Evolutionary conservation across 257 asterid species (phyloP), one percentile per base, ranked within the genome.

Genomic region (Nicotiana attenuata): DNA sequence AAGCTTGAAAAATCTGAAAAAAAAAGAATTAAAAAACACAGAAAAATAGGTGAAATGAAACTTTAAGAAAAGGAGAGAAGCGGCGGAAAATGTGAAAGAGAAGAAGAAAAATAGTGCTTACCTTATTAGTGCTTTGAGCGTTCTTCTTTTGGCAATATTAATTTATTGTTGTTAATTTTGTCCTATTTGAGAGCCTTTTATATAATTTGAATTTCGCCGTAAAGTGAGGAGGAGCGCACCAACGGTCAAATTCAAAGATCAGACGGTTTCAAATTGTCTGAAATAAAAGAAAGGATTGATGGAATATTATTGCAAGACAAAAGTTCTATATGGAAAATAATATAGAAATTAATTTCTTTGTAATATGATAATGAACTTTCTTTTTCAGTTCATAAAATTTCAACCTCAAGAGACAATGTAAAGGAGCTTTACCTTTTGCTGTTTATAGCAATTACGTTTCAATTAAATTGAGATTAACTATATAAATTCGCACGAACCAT

Each of bases 201-300:
- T 57, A 73, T 47, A 31, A 15, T 73, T 24, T 73, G 22, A 47
- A 73, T 73, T 66, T 77, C 10, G 38, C 14, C 11, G 28, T 3
- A 41, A 26, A 65, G 60, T 22, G 1, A 22, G 79, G 4, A 71
- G 83, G 66, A 81, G 68, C 83, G 68, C 15, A 17, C 50, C n/a
- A 81, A 81, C 83, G 83, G 83, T 81, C 83, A 67, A 35, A 81
- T 81, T 81, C 6, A 65, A 24, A 11, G 67, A 75, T 50, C 84
- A 1, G 71, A 81, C 84, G 63, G 73, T 50, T 2, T 8, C 6
- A 55, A 81, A 28, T 20, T 28, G 29, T 61, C 28, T 80, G 22
- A 19, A 64, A 20, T 77, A 31, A 17, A 65, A 20, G 16, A 20
- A 19, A 71, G 16, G 14, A 71, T 71, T 20, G 20, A 26, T 26